Evolutionary conservation across 768 basidiomycete genomes (phyloP), one percentile per base, ranked within the genome.

Genomic region (Naematelia aurantialba): DNA sequence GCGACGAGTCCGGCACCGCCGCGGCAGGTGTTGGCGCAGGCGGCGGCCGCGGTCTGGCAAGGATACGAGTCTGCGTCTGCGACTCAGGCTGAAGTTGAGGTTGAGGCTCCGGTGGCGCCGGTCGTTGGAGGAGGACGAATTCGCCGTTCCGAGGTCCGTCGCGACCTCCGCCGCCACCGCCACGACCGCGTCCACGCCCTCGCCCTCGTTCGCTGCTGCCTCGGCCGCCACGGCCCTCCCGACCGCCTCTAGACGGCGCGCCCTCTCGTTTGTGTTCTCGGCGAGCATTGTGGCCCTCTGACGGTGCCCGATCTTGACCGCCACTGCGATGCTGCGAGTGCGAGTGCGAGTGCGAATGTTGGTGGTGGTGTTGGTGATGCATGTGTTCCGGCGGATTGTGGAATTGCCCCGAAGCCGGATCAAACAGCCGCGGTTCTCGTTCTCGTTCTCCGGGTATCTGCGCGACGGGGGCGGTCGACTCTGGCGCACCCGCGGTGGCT

Each of bases 51-150:
- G 46, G 8, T 47, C 46, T 47, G 8, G 46, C 19, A 47, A 47
- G 46, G 25, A 47, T 47, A 8, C 19, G 45, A 19, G 61, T 25
- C 46, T 26, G 29, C 52, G 30, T n/a, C n/a, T n/a, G n/a, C n/a
- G n/a, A n/a, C n/a, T n/a, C n/a, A n/a, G n/a, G n/a, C n/a, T n/a
- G n/a, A n/a, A n/a, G n/a, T n/a, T n/a, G n/a, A n/a, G n/a, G n/a
- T n/a, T n/a, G n/a, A n/a, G n/a, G n/a, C n/a, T n/a, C 55, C 3
- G 63, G 57, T 46, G 52, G 63, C 39, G 49, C 63, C 19, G 70
- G 70, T 58, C 70, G 49, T 54, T 69, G 65, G 24, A 72, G 62
- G 5, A 69, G 56, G 1, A 63, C 63, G 45, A 72, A 72, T 44
- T 62, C 59, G 45, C 24, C 47, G 21, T 29, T 51, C 30, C 55